phyloP scores from a whole-genome alignment of 2,329 filamentous ascomycete species.

The Xylaria arbuscula region DNA sequence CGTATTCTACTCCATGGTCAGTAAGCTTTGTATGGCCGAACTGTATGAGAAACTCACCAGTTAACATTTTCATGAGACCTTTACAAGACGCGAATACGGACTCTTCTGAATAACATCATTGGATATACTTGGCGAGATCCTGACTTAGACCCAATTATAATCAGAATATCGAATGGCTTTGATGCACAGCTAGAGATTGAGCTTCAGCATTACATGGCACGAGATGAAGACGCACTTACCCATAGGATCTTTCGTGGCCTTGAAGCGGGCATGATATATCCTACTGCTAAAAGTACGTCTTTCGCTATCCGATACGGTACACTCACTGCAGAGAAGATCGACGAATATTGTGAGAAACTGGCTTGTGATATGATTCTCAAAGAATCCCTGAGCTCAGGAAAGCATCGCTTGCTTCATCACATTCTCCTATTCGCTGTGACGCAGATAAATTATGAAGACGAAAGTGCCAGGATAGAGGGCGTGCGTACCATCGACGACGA shows the following conservation, averaged over 20 bases:
- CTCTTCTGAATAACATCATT: constrained; percentile 18
- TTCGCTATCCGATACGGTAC: constrained; percentile 20
- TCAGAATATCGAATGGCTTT: constrained; percentile 29
- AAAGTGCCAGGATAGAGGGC: constrained; percentile 21
- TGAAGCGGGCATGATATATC: constrained; percentile 23
- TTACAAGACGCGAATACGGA: constrained; percentile 25
- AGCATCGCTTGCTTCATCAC: constrained; percentile 22
- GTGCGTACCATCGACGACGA: not conserved
- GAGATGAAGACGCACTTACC: constrained; percentile 23
- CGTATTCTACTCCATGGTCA: constrained; percentile 25
- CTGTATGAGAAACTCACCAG: too few relatives aligned
- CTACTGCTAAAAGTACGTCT: constrained; percentile 25
- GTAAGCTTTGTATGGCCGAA: not conserved
- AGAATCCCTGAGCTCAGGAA: constrained; percentile 2
- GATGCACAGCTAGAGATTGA: constrained; percentile 22
- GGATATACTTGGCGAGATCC: constrained; percentile 7
- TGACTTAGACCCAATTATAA: not conserved
- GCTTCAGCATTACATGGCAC: constrained; percentile 17
- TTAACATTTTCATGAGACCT: constrained; percentile 15
- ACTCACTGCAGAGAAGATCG: constrained; percentile 26
- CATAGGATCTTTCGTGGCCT: constrained; percentile 30
- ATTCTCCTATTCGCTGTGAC: constrained; percentile 22
- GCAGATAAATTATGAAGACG: constrained; percentile 20
- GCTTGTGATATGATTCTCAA: constrained; percentile 24
- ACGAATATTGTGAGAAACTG: constrained; percentile 24